phyloP scores from a whole-genome alignment of 257 asterid species.

The Solanum tarapatanum region DNA sequence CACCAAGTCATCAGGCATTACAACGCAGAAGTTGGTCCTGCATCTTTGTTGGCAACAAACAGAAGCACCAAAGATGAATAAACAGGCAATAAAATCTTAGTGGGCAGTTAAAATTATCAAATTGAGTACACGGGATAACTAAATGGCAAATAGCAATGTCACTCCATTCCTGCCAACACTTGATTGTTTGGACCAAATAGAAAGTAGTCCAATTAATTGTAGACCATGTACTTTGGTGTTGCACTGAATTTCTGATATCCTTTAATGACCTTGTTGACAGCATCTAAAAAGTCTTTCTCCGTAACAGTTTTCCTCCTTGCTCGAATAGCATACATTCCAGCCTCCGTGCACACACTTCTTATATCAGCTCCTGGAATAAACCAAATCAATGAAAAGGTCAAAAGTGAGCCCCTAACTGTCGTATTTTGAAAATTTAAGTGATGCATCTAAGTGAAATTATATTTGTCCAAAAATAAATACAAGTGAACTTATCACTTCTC shows the following conservation, averaged over 20 bases:
- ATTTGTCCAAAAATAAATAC: not conserved
- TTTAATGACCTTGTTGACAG: conserved; percentile 89
- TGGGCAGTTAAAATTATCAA: not conserved
- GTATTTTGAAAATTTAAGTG: not conserved
- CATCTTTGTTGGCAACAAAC: not conserved
- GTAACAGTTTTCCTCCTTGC: conserved; percentile 93
- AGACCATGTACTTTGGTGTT: conserved; percentile 92
- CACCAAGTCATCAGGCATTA: not conserved
- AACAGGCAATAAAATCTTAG: not conserved
- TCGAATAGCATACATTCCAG: conserved; percentile 89
- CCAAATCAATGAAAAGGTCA: not conserved
- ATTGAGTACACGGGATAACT: not conserved
- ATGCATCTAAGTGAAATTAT: not conserved
- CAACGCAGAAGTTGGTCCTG: not conserved
- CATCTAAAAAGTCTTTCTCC: conserved; percentile 89
- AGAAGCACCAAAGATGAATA: not conserved
- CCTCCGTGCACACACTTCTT: conserved; percentile 92
- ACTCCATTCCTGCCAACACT: not conserved
- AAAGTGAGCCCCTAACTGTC: not conserved
- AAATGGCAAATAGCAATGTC: not conserved
- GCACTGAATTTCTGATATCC: conserved; percentile 97
- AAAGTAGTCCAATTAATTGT: conserved; percentile 27
- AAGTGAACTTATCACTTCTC: not conserved
- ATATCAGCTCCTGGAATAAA: conserved; percentile 68
- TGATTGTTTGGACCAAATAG: not conserved